These are phyloP conservation scores for Strobilomyces echinocephalus DNA, from an alignment of 768 basidiomycete species.

Conservation along the genomic window DNA sequence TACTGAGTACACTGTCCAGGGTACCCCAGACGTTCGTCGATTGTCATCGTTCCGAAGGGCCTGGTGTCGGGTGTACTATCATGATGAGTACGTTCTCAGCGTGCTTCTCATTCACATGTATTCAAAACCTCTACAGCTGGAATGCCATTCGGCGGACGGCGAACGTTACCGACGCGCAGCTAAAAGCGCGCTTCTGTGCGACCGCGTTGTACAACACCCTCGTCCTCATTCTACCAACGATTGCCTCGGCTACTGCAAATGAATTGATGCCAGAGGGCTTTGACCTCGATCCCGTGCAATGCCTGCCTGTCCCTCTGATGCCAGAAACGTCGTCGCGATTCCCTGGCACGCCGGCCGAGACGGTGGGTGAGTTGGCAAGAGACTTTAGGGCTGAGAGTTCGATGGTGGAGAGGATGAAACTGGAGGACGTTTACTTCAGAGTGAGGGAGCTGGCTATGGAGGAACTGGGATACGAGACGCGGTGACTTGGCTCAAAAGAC, in stretches of 20 bases:
- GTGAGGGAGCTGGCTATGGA: conserved; percentile 58
- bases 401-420: conserved; percentile 45
- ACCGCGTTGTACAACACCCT: conserved; percentile 76
- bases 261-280: conserved; percentile 42
- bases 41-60: conserved; percentile 66
- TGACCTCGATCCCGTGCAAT: conserved; percentile 52
- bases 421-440: conserved; percentile 59
- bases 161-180: conserved; percentile 70
- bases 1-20: conserved; percentile 36
- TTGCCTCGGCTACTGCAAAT: conserved; percentile 22
- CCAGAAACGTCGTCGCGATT: conserved; percentile 66
- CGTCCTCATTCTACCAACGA: conserved; percentile 38
- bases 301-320: conserved; percentile 52
- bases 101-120: neutral
- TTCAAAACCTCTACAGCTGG: conserved; percentile 53
- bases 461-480: conserved; percentile 38
- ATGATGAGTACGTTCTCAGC: conserved; percentile 68
- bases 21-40: conserved; percentile 65
- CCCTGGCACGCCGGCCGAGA: conserved; percentile 66
- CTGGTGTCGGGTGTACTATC: conserved; percentile 85
- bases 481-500: conserved; percentile 5
- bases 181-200: conserved; percentile 62
- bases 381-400: conserved; percentile 65
- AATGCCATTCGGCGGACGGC: conserved; percentile 65
- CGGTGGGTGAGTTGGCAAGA: conserved; percentile 50